These are phyloP conservation scores for Euphorbia pulcherrima DNA, from an alignment of 345 rosid genomes.

Conservation along the genomic window DNA sequence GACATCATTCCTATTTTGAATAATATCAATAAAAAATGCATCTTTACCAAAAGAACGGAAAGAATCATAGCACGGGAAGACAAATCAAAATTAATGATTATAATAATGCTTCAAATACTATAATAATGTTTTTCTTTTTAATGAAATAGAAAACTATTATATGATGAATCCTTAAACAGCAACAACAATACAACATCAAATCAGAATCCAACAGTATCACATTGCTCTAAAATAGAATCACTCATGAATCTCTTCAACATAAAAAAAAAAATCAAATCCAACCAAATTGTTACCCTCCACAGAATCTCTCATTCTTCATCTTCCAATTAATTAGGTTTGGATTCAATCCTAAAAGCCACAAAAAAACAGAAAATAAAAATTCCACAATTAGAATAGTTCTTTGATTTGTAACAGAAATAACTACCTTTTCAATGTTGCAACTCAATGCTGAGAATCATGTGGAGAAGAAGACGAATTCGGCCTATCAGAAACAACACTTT, in stretches of 20 bases:
- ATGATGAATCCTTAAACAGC: background rate
- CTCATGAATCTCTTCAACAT: background rate
- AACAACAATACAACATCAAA: background rate
- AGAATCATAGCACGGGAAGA: background rate
- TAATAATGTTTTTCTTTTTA: background rate
- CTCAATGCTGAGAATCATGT: constrained; percentile 35
- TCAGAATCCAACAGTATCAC: background rate
- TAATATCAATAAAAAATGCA: background rate
- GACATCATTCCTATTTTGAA: too few species aligned
- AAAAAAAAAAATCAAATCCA: background rate
- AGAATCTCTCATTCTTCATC: background rate
- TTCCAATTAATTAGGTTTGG: background rate
- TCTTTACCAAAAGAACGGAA: background rate
- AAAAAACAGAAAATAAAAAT: too few species aligned
- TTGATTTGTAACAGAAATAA: background rate
- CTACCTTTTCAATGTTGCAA: constrained; percentile 5
- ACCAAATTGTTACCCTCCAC: background rate
- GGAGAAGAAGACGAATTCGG: constrained; percentile 49
- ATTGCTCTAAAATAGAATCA: background rate
- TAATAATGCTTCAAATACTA: background rate
- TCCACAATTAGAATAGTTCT: too few species aligned
- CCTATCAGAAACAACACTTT: constrained; percentile 36
- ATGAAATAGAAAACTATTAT: background rate
- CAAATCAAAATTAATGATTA: background rate
- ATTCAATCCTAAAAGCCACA: background rate